These are phyloP conservation scores for Candida pseudoglaebosa DNA, from an alignment of 805 yeast genomes.

Conservation along the genomic window DNA sequence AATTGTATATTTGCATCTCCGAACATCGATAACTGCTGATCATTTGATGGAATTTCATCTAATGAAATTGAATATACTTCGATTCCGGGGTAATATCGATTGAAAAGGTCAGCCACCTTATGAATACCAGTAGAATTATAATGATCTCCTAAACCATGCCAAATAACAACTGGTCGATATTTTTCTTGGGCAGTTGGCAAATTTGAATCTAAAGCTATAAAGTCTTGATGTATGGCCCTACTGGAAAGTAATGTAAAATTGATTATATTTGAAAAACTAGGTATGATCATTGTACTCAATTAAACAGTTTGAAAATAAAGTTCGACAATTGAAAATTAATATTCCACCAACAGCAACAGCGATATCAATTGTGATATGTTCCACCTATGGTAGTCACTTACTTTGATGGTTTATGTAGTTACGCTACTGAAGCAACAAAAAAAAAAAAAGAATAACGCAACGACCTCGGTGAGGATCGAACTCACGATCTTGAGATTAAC, in stretches of 20 bases:
- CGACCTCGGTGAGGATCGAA: slow-evolving; percentile 7
- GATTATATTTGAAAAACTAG: not conserved
- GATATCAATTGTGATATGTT: not conserved
- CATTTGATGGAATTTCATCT: slow-evolving; percentile 46
- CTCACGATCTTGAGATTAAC: slow-evolving; percentile 7
- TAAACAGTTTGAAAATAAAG: not conserved
- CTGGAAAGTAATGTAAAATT: not conserved
- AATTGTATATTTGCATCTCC: slow-evolving; percentile 60
- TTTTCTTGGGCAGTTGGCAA: not conserved
- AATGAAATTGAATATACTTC: slow-evolving; percentile 52
- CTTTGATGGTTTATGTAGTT: too few species aligned
- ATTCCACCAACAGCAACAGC: not conserved
- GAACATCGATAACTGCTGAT: slow-evolving; percentile 51
- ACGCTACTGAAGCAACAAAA: not conserved
- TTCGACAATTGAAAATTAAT: not conserved
- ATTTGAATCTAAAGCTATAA: not conserved
- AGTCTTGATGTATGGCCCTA: not conserved
- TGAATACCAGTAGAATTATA: slow-evolving; percentile 60
- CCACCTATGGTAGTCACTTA: too few species aligned
- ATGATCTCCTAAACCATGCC: slow-evolving; percentile 85
- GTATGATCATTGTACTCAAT: not conserved
- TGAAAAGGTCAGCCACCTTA: slow-evolving; percentile 40
- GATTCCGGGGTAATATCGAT: slow-evolving; percentile 44
- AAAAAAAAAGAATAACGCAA: not conserved
- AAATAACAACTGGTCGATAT: slow-evolving; percentile 55